Evolutionary conservation across 2,329 filamentous ascomycete species (phyloP).

Genomic region (Microcyclosporella mali): DNA sequence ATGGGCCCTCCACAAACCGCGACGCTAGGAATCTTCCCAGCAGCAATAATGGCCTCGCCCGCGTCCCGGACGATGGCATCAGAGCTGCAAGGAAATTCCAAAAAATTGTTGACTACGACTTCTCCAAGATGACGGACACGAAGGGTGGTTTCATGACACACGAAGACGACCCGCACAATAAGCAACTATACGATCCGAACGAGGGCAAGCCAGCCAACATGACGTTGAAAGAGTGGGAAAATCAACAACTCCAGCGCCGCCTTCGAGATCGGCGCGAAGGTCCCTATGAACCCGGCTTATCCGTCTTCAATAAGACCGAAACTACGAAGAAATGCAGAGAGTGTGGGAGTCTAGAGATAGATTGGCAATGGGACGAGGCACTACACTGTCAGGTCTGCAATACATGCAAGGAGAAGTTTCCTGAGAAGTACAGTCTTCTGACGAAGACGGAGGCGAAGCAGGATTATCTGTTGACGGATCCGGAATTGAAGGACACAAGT

Average conservation of each 20-base stretch:
- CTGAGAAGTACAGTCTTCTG: constrained; percentile 88
- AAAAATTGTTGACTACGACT: constrained; percentile 95
- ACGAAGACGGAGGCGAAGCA: constrained; percentile 96
- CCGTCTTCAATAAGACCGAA: constrained; percentile 52
- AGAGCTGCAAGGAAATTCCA: constrained; percentile 80
- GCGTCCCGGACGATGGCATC: constrained; percentile 48
- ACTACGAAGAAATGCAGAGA: constrained; percentile 69
- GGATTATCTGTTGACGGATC: constrained; percentile 91
- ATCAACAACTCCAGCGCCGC: constrained; percentile 66
- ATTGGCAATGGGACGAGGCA: constrained; percentile 89
- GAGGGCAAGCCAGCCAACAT: constrained; percentile 72
- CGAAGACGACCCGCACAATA: constrained; percentile 87
- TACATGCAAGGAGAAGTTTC: constrained; percentile 78
- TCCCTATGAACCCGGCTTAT: constrained; percentile 84
- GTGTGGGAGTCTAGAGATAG: constrained; percentile 78
- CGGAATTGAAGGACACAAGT: constrained; percentile 82
- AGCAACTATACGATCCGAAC: constrained; percentile 59
- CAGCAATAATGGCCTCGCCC: constrained; percentile 27
- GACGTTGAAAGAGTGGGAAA: constrained; percentile 87
- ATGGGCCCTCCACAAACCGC: constrained; percentile 56
- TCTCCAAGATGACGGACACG: constrained; percentile 95
- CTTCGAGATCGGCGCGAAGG: constrained; percentile 69
- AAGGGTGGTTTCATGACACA: constrained; percentile 91
- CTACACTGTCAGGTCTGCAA: constrained; percentile 71
- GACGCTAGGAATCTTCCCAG: constrained; percentile 52